Conservation (phyloP, 2,329 filamentous ascomycete species). For the Colletotrichum sp. region DNA sequence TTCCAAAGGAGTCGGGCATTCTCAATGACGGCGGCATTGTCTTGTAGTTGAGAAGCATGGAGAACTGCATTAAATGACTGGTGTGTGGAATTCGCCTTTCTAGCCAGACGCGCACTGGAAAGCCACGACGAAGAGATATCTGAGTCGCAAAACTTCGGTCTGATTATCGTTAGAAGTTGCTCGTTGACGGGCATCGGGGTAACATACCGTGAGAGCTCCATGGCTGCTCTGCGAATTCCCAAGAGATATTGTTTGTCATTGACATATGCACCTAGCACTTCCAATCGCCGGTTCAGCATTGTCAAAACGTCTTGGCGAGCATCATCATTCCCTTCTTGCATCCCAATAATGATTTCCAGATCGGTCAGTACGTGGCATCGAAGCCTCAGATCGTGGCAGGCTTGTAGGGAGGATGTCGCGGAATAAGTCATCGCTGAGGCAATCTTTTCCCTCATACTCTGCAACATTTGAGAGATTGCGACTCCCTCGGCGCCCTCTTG, state of each 20-base stretch:
- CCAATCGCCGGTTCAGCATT: conserved; percentile 77
- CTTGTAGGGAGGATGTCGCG: conserved; percentile 79
- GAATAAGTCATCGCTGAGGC: conserved; percentile 77
- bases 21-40: conserved; percentile 89
- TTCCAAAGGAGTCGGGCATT: conserved; percentile 93
- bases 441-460: conserved; percentile 71
- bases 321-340: conserved; percentile 43
- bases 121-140: conserved; percentile 89
- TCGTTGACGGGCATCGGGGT: background rate
- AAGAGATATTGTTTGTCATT: conserved; percentile 94
- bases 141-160: conserved; percentile 66
- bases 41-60: conserved; percentile 83
- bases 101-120: conserved; percentile 80
- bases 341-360: conserved; percentile 74
- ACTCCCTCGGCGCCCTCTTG: conserved; percentile 51
- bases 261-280: conserved; percentile 86
- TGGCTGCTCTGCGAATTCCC: conserved; percentile 82
- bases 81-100: conserved; percentile 82
- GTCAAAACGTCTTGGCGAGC: conserved; percentile 50
- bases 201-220: conserved; percentile 76
- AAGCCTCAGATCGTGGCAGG: conserved; percentile 84
- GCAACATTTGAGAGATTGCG: conserved; percentile 62
- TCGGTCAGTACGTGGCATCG: conserved; percentile 89
- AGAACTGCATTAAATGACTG: conserved; percentile 95
- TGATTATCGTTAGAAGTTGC: conserved; percentile 26